Evolutionary conservation across 352 stramenopile genomes (phyloP), one percentile per base, ranked within the genome.

Genomic region (Phytophthora hybrid): DNA sequence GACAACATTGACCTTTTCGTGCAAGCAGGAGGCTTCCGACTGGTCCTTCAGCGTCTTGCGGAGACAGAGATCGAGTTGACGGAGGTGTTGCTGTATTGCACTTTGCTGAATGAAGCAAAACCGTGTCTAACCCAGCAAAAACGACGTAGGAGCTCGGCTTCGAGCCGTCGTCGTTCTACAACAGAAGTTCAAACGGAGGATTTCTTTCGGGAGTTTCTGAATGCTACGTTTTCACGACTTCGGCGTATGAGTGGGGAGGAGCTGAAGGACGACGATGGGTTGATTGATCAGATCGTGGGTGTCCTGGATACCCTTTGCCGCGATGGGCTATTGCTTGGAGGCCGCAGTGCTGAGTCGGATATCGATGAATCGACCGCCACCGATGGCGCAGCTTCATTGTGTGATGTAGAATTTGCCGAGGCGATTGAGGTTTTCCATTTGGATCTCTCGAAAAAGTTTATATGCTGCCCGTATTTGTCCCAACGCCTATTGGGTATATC

Each of bases 1-100:
- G 89, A 95, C 69, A 93, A 87, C n/a, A 64, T 96, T 16, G 90
- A 97, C 26, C 66, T 92, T 23, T 96, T 97, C 63, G 69, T 97
- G 9, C 90, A 97, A 85, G 87, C 83, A 2, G 88, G 89, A 60
- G 90, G 90, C 4, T 93, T 93, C 41, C 81, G 77, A 8, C 80
- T 94, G 29, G 89, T 97, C 51, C 70, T 95, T 37, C 76, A 93
- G 67, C 83, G 90, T 0, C 71, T 94, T 21, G 76, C 83, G 8
- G 63, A 70, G 7, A 52, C 66, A 4, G 77, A 90, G 2, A 71
- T 93, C 34, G 52, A 77, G 16, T 62, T 95, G 21, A 71, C 74
- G 0, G 90, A 97, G 74, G 64, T 97, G 13, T 61, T 88, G 19
- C 74, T 96, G 9, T 92, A 94, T 65, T 85, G 84, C 31, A 84